phyloP scores from a whole-genome alignment of 1,139 yeast genomes.

The Debaryomyces singareniensis region DNA sequence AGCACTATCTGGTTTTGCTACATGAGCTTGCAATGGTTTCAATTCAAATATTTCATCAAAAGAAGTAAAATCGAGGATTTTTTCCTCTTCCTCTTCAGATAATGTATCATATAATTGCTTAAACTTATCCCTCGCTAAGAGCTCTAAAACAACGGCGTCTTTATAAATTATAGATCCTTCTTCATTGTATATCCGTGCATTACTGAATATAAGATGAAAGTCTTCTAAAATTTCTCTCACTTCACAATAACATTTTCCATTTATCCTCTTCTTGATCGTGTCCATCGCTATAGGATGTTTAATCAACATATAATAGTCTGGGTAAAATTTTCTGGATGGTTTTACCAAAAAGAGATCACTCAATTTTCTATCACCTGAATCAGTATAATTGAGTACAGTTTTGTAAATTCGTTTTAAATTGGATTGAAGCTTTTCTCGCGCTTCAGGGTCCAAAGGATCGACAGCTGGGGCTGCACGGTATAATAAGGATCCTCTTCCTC shows the following conservation, averaged over 20 bases:
- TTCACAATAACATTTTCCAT: constrained; percentile 43
- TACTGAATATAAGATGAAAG: constrained; percentile 69
- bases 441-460: constrained; percentile 36
- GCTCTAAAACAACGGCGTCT: constrained; percentile 68
- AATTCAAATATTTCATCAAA: constrained; percentile 45
- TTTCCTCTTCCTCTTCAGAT: constrained; percentile 21
- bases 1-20: constrained; percentile 9
- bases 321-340: constrained; percentile 70
- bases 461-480: constrained; percentile 32
- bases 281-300: constrained; percentile 78
- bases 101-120: constrained; percentile 18
- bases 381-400: constrained; percentile 35
- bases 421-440: constrained; percentile 36
- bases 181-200: constrained; percentile 84
- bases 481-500: constrained; percentile 23
- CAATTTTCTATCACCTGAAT: constrained; percentile 36
- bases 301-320: constrained; percentile 81
- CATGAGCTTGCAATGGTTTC: constrained; percentile 27
- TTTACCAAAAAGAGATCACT: constrained; percentile 60
- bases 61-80: constrained; percentile 37
- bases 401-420: constrained; percentile 38
- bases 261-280: constrained; percentile 54
- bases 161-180: constrained; percentile 79
- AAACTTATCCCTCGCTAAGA: constrained; percentile 31
- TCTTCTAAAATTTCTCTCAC: constrained; percentile 65